Conservation (phyloP, 805 yeast species). For the Schizosaccharomyces cryophilus region DNA sequence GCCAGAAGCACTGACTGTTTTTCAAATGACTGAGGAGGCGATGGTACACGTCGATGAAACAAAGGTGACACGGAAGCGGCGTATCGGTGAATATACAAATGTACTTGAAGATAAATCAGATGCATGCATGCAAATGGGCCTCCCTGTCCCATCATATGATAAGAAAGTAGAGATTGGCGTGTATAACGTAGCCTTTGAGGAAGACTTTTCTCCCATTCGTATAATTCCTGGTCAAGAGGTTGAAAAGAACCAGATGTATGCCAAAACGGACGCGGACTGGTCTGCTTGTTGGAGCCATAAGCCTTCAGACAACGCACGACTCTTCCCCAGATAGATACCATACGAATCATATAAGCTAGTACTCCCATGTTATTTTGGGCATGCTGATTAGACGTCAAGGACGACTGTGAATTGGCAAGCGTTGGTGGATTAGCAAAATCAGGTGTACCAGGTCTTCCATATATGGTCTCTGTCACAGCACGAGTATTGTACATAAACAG, state of each 20-base stretch:
- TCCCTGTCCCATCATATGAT: not conserved
- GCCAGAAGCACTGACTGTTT: not conserved
- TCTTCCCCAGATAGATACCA: slow-evolving; percentile 1
- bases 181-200: not conserved
- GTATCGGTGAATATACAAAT: not conserved
- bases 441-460: not conserved
- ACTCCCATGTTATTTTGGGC: not conserved
- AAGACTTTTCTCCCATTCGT: not conserved
- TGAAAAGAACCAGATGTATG: not conserved
- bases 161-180: not conserved
- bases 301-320: not conserved
- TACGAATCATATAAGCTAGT: not conserved
- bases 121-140: not conserved
- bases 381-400: not conserved
- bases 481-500: not conserved
- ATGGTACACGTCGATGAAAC: not conserved
- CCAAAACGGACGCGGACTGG: not conserved
- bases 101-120: not conserved
- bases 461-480: not conserved
- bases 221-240: not conserved
- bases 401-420: not conserved
- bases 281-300: not conserved
- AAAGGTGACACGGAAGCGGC: not conserved
- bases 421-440: not conserved
- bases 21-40: not conserved